phyloP scores from a whole-genome alignment of 371 early-diverging fungal species.

The Apophysomyces ossiformis region DNA sequence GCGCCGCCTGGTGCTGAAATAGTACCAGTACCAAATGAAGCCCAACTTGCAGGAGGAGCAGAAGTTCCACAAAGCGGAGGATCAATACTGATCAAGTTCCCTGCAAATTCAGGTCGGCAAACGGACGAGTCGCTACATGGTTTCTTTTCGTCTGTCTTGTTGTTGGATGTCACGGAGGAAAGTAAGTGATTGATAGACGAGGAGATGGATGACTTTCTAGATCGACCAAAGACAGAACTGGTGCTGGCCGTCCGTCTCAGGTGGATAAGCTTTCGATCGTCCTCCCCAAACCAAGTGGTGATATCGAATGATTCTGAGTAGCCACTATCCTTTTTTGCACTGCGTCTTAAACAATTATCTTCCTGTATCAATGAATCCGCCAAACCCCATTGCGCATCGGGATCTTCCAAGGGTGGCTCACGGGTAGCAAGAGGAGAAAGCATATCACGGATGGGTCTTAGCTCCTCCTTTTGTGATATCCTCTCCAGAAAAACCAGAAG shows the following conservation, averaged over 20 bases:
- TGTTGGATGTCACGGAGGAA: slow-evolving; percentile 14
- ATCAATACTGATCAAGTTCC: slow-evolving; percentile 42
- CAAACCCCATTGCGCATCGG: slow-evolving; percentile 50
- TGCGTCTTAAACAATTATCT: neutral
- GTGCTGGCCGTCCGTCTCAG: slow-evolving; percentile 21
- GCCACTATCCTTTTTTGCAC: slow-evolving; percentile 49
- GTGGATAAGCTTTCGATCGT: slow-evolving; percentile 4
- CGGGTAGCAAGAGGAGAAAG: slow-evolving; percentile 46
- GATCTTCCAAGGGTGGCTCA: slow-evolving; percentile 46
- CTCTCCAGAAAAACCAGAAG: slow-evolving; percentile 50
- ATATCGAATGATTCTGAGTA: slow-evolving; percentile 24
- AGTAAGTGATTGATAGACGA: slow-evolving; percentile 21
- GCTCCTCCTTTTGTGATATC: slow-evolving; percentile 37
- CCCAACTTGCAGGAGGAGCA: slow-evolving; percentile 25
- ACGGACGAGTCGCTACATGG: neutral
- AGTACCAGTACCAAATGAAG: slow-evolving; percentile 20
- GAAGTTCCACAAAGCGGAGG: slow-evolving; percentile 20
- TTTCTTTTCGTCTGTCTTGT: slow-evolving; percentile 3
- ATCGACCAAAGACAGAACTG: slow-evolving; percentile 22
- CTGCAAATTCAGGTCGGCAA: slow-evolving; percentile 47
- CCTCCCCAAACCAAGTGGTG: slow-evolving; percentile 3
- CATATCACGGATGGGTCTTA: slow-evolving; percentile 47
- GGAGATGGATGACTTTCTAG: slow-evolving; percentile 23
- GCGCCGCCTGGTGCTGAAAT: slow-evolving; percentile 21
- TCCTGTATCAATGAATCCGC: slow-evolving; percentile 31